Conservation (phyloP, 257 asterid species). For the Avicennia marina region DNA sequence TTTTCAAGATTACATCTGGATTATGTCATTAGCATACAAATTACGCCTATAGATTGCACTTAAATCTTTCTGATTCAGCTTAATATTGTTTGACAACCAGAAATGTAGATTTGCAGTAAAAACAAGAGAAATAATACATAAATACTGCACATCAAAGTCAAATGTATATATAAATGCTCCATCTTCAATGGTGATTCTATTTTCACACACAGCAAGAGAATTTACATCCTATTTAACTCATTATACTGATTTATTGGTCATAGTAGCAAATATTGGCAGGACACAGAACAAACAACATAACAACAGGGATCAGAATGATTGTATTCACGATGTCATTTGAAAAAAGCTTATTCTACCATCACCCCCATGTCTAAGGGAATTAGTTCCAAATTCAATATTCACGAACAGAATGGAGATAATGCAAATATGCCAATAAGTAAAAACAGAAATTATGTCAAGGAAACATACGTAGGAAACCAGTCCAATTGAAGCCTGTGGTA, state of each 20-base stretch:
- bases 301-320: no score
- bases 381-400: not conserved
- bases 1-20: not conserved
- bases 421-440: not conserved
- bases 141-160: not conserved
- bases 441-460: not conserved
- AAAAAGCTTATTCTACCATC: no score
- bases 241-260: not conserved
- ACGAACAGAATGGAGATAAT: not conserved
- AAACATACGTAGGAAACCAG: constrained; percentile 84
- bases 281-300: no score
- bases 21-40: not conserved
- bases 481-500: constrained; percentile 94
- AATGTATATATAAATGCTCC: not conserved
- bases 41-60: not conserved
- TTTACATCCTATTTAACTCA: not conserved
- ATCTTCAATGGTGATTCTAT: not conserved
- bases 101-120: not conserved
- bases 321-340: no score
- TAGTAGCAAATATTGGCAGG: not conserved
- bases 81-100: not conserved
- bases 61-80: not conserved
- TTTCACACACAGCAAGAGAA: not conserved
- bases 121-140: not conserved
- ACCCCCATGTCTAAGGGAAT: not conserved